Conservation (phyloP, 1,139 yeast genomes). For the Geotrichum australiense region DNA sequence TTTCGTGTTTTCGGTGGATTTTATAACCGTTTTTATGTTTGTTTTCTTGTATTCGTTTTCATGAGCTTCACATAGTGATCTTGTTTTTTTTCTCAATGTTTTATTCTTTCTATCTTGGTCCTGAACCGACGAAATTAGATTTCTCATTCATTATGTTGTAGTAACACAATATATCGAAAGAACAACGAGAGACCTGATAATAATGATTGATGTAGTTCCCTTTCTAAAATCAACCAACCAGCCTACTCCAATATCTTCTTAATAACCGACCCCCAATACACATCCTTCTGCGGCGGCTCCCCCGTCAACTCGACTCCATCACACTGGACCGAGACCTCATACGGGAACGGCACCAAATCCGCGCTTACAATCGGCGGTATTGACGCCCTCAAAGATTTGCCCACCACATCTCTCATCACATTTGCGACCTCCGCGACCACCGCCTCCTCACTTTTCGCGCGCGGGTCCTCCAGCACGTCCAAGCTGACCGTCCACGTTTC, state of each 20-base stretch:
- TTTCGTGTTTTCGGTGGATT: too few species aligned
- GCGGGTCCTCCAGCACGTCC: conserved; percentile 27
- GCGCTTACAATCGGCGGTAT: conserved; percentile 69
- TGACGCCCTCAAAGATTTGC: conserved; percentile 48
- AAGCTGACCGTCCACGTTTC: conserved; percentile 44
- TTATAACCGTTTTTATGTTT: too few species aligned
- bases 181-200: too few species aligned
- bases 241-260: conserved; percentile 29
- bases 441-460: conserved; percentile 4
- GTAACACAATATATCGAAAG: too few species aligned
- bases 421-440: conserved; percentile 33
- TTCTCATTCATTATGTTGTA: too few species aligned
- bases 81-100: too few species aligned
- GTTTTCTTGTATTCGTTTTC: too few species aligned
- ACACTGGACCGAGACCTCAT: conserved; percentile 36
- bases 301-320: neutral
- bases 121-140: too few species aligned
- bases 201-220: too few species aligned
- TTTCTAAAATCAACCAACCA: neutral
- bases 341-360: conserved; percentile 64
- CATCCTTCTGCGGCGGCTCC: conserved; percentile 3
- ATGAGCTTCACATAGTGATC: too few species aligned
- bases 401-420: conserved; percentile 43
- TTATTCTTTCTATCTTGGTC: too few species aligned
- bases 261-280: conserved; percentile 32